Evolutionary conservation across 371 early-diverging fungal genomes (phyloP).

Genomic region (Nematocida sp.): DNA sequence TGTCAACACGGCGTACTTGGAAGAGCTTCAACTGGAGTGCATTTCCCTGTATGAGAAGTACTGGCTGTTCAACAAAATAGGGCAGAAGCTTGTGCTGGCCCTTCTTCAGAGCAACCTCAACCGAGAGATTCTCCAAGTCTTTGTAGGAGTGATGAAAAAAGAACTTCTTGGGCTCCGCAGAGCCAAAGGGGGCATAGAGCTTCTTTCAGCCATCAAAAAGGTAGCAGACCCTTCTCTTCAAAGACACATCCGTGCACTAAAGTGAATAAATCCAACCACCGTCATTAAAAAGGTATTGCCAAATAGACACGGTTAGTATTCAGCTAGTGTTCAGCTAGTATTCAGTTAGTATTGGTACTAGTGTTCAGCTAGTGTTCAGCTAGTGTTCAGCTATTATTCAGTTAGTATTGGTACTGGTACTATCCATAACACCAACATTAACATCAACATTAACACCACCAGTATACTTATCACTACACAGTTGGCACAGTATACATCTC

Average conservation of each 20-base stretch:
- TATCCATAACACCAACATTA: too few species aligned
- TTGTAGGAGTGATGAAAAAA: constrained; percentile 16
- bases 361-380: too few species aligned
- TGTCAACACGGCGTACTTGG: constrained; percentile 11
- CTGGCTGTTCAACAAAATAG: constrained; percentile 46
- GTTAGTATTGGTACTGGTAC: too few species aligned
- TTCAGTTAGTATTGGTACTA: too few species aligned
- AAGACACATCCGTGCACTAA: too few species aligned
- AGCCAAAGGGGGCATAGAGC: constrained; percentile 13
- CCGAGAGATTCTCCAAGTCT: background rate
- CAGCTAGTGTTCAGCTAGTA: too few species aligned
- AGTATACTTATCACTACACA: too few species aligned
- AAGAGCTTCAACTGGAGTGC: constrained; percentile 17
- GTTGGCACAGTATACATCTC: background rate
- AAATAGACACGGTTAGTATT: too few species aligned
- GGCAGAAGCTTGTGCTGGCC: constrained; percentile 23
- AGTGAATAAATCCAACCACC: too few species aligned
- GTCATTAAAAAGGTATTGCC: too few species aligned
- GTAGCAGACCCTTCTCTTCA: background rate
- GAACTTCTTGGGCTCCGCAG: constrained; percentile 25
- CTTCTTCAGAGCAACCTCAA: background rate
- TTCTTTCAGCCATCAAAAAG: constrained; percentile 7
- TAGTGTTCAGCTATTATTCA: too few species aligned
- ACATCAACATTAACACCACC: too few species aligned
- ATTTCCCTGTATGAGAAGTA: constrained; percentile 36